A percentile compares a stretch with the other conserved stretches of the same genome.
Conservation (phyloP, 2,329 filamentous ascomycete species). For the Nakataea oryzae region DNA sequence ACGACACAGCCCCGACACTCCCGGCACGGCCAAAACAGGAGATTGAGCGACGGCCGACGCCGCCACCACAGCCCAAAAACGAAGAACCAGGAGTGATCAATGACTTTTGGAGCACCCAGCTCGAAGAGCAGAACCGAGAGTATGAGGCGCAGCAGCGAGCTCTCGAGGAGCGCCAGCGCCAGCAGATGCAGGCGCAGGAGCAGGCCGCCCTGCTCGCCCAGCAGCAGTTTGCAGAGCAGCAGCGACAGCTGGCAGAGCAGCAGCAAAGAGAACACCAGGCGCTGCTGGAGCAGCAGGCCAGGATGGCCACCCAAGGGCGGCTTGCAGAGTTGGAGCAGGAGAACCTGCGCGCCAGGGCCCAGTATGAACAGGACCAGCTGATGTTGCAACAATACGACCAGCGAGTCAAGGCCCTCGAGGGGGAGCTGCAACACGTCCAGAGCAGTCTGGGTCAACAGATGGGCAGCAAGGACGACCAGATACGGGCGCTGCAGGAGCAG, state of each 20-base stretch:
- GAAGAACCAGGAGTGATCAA: constrained; percentile 91
- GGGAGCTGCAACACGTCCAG: constrained; percentile 73
- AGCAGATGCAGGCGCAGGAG: constrained; percentile 71
- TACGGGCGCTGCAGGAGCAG: constrained; percentile 86
- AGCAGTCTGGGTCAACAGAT: constrained; percentile 78
- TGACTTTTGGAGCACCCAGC: constrained; percentile 95
- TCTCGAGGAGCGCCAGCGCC: constrained; percentile 76
- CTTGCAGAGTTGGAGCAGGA: constrained; percentile 91
- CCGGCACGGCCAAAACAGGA: constrained; percentile 71
- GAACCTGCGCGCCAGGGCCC: constrained; percentile 85
- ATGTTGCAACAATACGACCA: constrained; percentile 96
- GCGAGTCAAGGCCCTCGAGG: constrained; percentile 84
- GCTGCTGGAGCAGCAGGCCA: constrained; percentile 75
- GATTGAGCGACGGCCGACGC: constrained; percentile 58
- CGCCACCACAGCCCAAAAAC: constrained; percentile 54
- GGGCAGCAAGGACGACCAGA: constrained; percentile 86
- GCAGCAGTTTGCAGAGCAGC: constrained; percentile 93
- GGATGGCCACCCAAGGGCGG: constrained; percentile 91
- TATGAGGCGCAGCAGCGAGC: constrained; percentile 91
- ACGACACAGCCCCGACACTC: constrained; percentile 72
- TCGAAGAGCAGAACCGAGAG: constrained; percentile 83
- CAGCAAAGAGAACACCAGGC: constrained; percentile 87
- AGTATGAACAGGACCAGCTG: constrained; percentile 94
- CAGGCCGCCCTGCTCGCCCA: constrained; percentile 77
- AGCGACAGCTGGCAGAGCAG: constrained; percentile 77